phyloP scores from a whole-genome alignment of 2,329 filamentous ascomycete species.

The Leptographium galeiforme region DNA sequence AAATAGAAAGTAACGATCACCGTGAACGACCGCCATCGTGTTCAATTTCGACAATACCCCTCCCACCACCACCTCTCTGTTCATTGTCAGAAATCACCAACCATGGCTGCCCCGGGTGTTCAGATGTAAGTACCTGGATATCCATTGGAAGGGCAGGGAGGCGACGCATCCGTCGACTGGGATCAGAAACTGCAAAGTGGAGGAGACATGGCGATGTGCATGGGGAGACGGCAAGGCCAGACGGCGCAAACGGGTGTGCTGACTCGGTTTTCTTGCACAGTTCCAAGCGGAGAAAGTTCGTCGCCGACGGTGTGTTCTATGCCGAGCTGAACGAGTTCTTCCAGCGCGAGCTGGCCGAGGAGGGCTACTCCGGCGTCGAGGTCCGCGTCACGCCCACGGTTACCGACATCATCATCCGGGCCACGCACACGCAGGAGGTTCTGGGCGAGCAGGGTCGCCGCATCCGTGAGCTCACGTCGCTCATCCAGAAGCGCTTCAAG shows the following conservation, averaged over 20 bases:
- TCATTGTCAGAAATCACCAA: conserved; percentile 14
- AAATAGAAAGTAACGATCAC: not conserved
- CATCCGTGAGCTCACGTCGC: conserved; percentile 98
- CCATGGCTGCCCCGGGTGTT: conserved; percentile 47
- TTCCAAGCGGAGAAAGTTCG: conserved; percentile 89
- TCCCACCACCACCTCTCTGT: not conserved
- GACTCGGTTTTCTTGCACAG: conserved; percentile 27
- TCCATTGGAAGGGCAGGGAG: not conserved
- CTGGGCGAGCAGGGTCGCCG: conserved; percentile 99
- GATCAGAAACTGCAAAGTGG: not conserved
- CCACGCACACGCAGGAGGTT: conserved; percentile 99
- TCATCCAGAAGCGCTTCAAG: conserved; percentile 99
- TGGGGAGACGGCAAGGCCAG: not conserved
- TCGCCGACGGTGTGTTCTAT: conserved; percentile 99
- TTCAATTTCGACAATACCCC: not conserved
- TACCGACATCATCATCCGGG: conserved; percentile 99
- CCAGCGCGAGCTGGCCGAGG: conserved; percentile 99
- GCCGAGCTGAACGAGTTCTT: conserved; percentile 99
- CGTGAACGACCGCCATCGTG: not conserved
- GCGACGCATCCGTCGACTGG: not conserved
- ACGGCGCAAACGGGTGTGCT: not conserved
- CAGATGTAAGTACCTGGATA: conserved; percentile 40
- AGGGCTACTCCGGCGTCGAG: conserved; percentile 99
- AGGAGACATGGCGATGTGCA: not conserved
- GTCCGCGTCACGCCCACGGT: conserved; percentile 99